Evolutionary conservation across 495 filamentous ascomycete species (phyloP).

Genomic region (Hypoxylon fragiforme): DNA sequence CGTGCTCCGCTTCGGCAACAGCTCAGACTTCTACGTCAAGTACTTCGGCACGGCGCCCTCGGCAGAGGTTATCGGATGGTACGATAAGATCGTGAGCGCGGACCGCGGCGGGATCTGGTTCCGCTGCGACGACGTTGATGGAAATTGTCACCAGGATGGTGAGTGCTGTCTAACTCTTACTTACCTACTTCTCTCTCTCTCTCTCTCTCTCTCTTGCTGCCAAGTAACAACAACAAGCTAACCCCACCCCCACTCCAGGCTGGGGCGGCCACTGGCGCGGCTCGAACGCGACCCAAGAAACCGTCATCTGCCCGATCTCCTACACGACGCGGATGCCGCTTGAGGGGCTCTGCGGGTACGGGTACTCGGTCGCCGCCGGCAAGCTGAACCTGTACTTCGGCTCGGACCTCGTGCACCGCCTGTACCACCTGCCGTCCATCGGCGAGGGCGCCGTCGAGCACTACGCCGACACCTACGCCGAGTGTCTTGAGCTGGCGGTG

Average conservation of each 20-base stretch:
- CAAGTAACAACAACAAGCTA: too few relatives aligned
- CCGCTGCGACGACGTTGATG: conserved; percentile 62
- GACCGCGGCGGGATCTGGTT: conserved; percentile 54
- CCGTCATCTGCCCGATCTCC: conserved; percentile 63
- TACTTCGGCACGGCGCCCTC: conserved; percentile 59
- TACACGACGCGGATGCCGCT: conserved; percentile 54
- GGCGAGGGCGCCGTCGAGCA: conserved; percentile 60
- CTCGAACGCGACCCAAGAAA: conserved; percentile 58
- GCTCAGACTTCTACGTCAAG: conserved; percentile 56
- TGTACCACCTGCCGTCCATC: conserved; percentile 58
- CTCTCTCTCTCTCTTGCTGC: too few relatives aligned
- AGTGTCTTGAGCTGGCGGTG: conserved; percentile 49
- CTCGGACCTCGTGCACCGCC: conserved; percentile 59
- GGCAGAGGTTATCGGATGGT: conserved; percentile 56
- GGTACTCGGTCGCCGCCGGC: conserved; percentile 52
- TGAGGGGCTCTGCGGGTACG: conserved; percentile 54
- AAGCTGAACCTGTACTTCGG: conserved; percentile 60
- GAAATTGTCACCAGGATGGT: conserved; percentile 57
- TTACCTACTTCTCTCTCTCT: too few relatives aligned
- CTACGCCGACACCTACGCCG: conserved; percentile 57
- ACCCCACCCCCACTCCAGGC: too few relatives aligned
- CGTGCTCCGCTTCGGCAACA: conserved; percentile 53
- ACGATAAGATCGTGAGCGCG: conserved; percentile 52
- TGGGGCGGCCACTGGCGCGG: conserved; percentile 65
- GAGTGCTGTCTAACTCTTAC: background rate